Evolutionary conservation across 2,329 filamentous ascomycete genomes (phyloP).

Genomic region (Claviceps sp.): DNA sequence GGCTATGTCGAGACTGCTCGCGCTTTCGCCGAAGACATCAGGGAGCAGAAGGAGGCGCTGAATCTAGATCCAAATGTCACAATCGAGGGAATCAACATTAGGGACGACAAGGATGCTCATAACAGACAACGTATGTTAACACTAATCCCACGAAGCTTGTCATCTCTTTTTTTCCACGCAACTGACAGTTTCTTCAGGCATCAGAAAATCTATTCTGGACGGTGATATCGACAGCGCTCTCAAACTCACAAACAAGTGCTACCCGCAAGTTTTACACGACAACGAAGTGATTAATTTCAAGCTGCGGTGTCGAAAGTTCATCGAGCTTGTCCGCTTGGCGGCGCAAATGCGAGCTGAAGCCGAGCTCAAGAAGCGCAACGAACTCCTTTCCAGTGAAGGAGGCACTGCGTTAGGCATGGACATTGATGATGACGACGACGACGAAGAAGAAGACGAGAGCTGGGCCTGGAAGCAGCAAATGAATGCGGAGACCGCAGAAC

Average conservation of each 20-base stretch:
- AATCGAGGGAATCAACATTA: conserved; percentile 50
- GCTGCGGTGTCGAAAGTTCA: conserved; percentile 78
- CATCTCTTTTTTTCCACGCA: not conserved
- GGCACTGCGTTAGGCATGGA: conserved; percentile 36
- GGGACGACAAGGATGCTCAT: conserved; percentile 75
- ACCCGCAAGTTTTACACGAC: conserved; percentile 64
- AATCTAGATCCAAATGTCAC: conserved; percentile 39
- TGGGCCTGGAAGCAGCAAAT: conserved; percentile 35
- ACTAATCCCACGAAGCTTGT: not conserved
- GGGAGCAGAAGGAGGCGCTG: conserved; percentile 57
- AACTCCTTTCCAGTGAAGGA: conserved; percentile 25
- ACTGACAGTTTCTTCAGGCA: conserved; percentile 41
- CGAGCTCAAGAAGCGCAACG: conserved; percentile 29
- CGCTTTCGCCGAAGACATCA: conserved; percentile 74
- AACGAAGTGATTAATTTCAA: conserved; percentile 82
- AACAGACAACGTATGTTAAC: conserved; percentile 62
- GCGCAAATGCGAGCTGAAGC: conserved; percentile 46
- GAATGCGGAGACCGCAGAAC: conserved; percentile 28
- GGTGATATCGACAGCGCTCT: conserved; percentile 86
- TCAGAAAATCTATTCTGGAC: conserved; percentile 74
- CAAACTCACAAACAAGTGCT: conserved; percentile 65
- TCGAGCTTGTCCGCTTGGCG: conserved; percentile 78
- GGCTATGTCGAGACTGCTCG: conserved; percentile 89
- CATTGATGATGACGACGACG: conserved; percentile 34
- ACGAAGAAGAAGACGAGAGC: conserved; percentile 28